Conservation (phyloP, 768 basidiomycete genomes). For the Udeniomyces megalosporus region DNA sequence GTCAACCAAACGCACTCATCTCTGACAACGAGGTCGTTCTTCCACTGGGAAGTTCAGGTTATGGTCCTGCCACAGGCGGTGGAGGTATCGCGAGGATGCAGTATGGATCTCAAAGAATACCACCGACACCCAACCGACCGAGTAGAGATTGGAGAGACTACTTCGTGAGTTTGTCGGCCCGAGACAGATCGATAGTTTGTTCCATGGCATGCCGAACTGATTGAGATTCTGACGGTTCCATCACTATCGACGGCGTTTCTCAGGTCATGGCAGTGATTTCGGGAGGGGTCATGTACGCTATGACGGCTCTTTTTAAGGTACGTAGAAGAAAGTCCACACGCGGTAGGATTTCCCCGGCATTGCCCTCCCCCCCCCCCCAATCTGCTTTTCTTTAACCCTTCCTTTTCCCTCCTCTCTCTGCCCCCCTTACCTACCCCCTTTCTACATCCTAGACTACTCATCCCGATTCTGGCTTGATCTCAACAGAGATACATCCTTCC, state of each 20-base stretch:
- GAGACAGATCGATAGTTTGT: background rate
- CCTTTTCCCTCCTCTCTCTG: too few species aligned
- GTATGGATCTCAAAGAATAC: constrained; percentile 6
- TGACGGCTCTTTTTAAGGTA: constrained; percentile 62
- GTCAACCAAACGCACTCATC: constrained; percentile 28
- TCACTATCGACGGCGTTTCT: constrained; percentile 17
- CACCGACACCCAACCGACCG: constrained; percentile 34
- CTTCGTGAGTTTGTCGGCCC: constrained; percentile 46
- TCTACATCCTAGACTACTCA: too few species aligned
- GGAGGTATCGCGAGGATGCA: background rate
- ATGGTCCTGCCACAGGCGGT: constrained; percentile 5
- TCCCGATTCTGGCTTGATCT: background rate
- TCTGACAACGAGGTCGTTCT: background rate
- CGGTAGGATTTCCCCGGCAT: too few species aligned
- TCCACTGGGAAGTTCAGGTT: background rate
- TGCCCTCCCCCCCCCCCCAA: too few species aligned
- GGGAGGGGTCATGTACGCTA: constrained; percentile 66
- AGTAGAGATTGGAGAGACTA: constrained; percentile 93
- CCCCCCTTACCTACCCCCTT: too few species aligned
- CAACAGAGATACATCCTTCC: constrained; percentile 74
- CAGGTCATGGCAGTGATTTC: constrained; percentile 89
- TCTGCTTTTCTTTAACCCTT: too few species aligned
- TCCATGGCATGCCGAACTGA: too few species aligned
- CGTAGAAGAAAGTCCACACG: too few species aligned
- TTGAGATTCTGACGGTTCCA: constrained; percentile 5